Evolutionary conservation across 2,329 filamentous ascomycete genomes (phyloP), one percentile per base, ranked within the genome.

Genomic region (Neopestalotiopsis sp.): DNA sequence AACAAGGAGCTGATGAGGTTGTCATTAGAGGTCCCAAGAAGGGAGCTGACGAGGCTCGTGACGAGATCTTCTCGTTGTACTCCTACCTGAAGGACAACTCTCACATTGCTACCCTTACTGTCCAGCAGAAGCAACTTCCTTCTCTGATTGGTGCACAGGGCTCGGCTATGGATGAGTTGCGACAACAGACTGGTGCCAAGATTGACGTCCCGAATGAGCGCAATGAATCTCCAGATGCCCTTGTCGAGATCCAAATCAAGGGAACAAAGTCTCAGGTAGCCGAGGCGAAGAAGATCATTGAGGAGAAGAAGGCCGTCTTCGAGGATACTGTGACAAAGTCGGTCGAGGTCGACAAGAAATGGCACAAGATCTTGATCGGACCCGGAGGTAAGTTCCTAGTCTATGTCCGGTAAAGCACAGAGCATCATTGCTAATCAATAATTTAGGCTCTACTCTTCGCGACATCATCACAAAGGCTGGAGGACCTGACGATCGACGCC

Each of bases 41-140:
- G 84, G 96, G 95, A 67, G 96, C 95, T 7, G 95, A 98, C 78
- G 91, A 94, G 75, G 95, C 95, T 66, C 91, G 95, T 65, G 94
- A 97, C 66, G 96, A 99, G 83, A 91, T 99, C 34, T 89, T 95
- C 72, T 95, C 91, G 71, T 87, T 98, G 64, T 87, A 96, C 76
- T 94, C 97, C 80, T 99, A 95, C 81, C 88, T 95, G 61, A 91
- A 94, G 80, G 95, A 98, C 78, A 95, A 95, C 79, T 96, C 94
- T 0, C 88, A 92, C 80, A 91, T 88, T 28, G 93, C 91, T 17
- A 92, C 90, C 13, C 90, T 99, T 14, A 90, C 92, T 13, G 94
- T 99, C 42, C 92, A 97, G 73, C 94, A 96, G 81, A 95, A 91
- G 82, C 95, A 98, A 80, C 87, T 99, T 69, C 94, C 95, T n/a